phyloP scores from a whole-genome alignment of 2,329 filamentous ascomycete species.

The Rutstroemia sydowiana region DNA sequence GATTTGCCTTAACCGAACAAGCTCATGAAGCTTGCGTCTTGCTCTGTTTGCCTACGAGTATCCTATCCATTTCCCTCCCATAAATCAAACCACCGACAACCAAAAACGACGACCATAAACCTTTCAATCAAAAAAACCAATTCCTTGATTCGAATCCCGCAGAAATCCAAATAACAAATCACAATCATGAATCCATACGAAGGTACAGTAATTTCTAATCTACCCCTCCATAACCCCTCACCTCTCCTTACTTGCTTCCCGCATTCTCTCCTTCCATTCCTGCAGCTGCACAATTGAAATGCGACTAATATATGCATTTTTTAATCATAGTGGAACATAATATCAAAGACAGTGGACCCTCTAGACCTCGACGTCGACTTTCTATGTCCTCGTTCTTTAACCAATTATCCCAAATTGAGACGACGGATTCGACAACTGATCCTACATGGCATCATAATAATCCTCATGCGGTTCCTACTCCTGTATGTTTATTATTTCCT shows the following conservation, averaged over 20 bases:
- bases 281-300: too few relatives aligned
- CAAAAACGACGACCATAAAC: not conserved
- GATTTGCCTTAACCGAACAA: not conserved
- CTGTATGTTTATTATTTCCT: conserved; percentile 21
- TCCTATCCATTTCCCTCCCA: too few relatives aligned
- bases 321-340: conserved; percentile 61
- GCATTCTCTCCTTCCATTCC: too few relatives aligned
- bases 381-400: conserved; percentile 59
- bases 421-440: conserved; percentile 22
- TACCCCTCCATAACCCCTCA: not conserved
- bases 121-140: not conserved
- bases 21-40: too few relatives aligned
- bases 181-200: conserved; percentile 45
- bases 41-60: not conserved
- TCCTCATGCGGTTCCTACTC: conserved; percentile 52
- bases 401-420: conserved; percentile 39
- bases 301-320: too few relatives aligned
- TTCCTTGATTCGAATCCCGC: too few relatives aligned
- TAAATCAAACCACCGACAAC: too few relatives aligned
- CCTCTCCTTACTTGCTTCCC: too few relatives aligned
- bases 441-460: conserved; percentile 34
- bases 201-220: conserved; percentile 31
- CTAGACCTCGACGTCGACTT: conserved; percentile 39
- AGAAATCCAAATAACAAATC: not conserved
- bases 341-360: conserved; percentile 39